Conservation (phyloP, 176 grass and related monocot genomes). For the Cenchrus americanus region DNA sequence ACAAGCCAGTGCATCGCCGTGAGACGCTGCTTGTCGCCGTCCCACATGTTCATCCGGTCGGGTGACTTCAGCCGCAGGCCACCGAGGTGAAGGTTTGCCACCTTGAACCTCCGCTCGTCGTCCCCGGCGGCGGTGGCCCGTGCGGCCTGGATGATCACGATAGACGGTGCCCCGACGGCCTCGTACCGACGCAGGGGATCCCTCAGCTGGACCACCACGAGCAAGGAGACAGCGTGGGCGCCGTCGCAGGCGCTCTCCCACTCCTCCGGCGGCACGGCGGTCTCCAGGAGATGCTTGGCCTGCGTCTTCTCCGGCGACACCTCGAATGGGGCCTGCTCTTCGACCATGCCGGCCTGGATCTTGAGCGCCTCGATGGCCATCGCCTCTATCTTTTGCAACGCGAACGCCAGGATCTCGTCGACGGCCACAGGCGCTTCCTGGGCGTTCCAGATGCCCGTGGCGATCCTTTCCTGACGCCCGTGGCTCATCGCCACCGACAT, state of each 20-base stretch:
- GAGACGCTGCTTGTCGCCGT: slow-evolving; percentile 82
- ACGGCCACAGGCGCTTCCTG: slow-evolving; percentile 52
- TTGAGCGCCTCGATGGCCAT: slow-evolving; percentile 84
- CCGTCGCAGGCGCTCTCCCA: slow-evolving; percentile 45
- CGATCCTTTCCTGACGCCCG: slow-evolving; percentile 63
- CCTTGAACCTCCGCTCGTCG: slow-evolving; percentile 76
- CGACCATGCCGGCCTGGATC: slow-evolving; percentile 70
- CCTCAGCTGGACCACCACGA: slow-evolving; percentile 77
- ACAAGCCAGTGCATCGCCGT: slow-evolving; percentile 96
- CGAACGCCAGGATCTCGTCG: slow-evolving; percentile 71
- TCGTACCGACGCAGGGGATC: slow-evolving; percentile 88
- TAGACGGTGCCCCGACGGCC: slow-evolving; percentile 66
- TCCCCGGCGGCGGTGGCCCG: slow-evolving; percentile 22
- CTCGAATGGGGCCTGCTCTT: slow-evolving; percentile 76
- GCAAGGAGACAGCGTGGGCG: slow-evolving; percentile 43
- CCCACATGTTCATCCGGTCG: slow-evolving; percentile 62
- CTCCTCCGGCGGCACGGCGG: slow-evolving; percentile 58
- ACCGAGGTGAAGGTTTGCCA: slow-evolving; percentile 71
- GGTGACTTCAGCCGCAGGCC: slow-evolving; percentile 59
- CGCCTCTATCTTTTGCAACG: slow-evolving; percentile 79
- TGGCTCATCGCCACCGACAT: slow-evolving; percentile 62
- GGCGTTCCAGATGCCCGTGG: slow-evolving; percentile 79
- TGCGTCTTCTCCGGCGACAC: slow-evolving; percentile 44
- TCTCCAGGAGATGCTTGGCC: slow-evolving; percentile 52
- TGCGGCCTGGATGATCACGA: slow-evolving; percentile 71